Conservation (phyloP, 352 stramenopile species). For the Thalassiosira allenii region DNA sequence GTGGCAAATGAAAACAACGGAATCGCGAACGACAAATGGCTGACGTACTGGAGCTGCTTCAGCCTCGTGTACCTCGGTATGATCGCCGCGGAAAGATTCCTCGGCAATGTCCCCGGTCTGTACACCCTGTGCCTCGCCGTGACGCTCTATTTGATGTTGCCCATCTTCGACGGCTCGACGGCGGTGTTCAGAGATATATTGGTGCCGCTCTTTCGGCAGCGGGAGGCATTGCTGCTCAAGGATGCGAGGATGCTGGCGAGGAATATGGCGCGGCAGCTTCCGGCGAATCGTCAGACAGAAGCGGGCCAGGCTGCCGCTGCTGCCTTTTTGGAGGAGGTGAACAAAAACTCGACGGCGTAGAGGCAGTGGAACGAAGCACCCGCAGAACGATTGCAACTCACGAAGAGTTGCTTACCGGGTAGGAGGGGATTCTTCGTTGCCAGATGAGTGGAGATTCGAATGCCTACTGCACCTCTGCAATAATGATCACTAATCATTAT, state of each 20-base stretch:
- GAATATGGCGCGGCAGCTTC: conserved; percentile 34
- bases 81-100: conserved; percentile 67
- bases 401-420: too few species aligned
- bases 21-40: conserved; percentile 52
- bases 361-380: too few species aligned
- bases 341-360: too few species aligned
- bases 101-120: conserved; percentile 67
- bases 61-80: conserved; percentile 66
- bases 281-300: background rate
- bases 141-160: conserved; percentile 66
- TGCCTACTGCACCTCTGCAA: too few species aligned
- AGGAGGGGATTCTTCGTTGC: too few species aligned
- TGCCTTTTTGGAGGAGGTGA: background rate
- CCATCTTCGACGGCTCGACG: conserved; percentile 66
- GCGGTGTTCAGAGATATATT: conserved; percentile 64
- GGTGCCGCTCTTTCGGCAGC: conserved; percentile 64
- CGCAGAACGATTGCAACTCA: too few species aligned
- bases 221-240: conserved; percentile 63
- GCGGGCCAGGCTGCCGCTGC: background rate
- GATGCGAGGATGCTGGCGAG: conserved; percentile 31
- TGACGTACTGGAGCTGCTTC: conserved; percentile 72
- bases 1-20: conserved; percentile 34
- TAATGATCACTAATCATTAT: too few species aligned
- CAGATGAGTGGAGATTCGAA: too few species aligned
- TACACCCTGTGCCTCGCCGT: conserved; percentile 60